These are phyloP conservation scores for Amanita brunnescens DNA, from an alignment of 768 basidiomycete species.

Conservation along the genomic window DNA sequence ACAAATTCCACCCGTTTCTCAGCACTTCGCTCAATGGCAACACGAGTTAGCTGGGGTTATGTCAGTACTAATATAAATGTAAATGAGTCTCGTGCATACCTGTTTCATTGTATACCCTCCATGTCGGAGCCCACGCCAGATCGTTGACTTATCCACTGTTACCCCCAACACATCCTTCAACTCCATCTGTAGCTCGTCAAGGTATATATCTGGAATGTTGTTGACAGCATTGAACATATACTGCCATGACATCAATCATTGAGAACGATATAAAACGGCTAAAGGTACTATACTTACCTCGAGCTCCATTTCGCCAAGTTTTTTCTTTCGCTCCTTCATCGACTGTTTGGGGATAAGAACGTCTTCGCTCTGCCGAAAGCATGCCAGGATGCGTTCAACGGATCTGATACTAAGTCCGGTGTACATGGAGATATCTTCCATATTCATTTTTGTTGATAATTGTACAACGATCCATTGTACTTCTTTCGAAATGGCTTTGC, in stretches of 20 bases:
- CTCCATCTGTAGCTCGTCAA: slow-evolving; percentile 19
- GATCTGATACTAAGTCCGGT: slow-evolving; percentile 1
- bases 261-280: background rate
- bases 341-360: background rate
- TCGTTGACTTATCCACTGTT: slow-evolving; percentile 14
- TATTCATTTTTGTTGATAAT: background rate
- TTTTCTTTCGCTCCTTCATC: background rate
- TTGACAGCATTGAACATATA: slow-evolving; percentile 6
- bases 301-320: background rate
- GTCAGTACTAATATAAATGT: background rate
- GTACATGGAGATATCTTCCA: slow-evolving; percentile 4
- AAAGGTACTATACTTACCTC: background rate
- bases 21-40: slow-evolving; percentile 15
- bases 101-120: background rate
- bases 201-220: slow-evolving; percentile 17
- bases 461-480: slow-evolving; percentile 5
- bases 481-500: slow-evolving; percentile 1
- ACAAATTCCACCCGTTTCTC: slow-evolving; percentile 9
- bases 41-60: slow-evolving; percentile 5
- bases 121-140: slow-evolving; percentile 14
- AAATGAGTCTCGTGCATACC: background rate
- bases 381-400: slow-evolving; percentile 1
- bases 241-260: background rate
- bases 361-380: background rate
- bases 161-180: slow-evolving; percentile 14